Evolutionary conservation across 805 yeast species (phyloP).

Genomic region (Candida boleticola): DNA sequence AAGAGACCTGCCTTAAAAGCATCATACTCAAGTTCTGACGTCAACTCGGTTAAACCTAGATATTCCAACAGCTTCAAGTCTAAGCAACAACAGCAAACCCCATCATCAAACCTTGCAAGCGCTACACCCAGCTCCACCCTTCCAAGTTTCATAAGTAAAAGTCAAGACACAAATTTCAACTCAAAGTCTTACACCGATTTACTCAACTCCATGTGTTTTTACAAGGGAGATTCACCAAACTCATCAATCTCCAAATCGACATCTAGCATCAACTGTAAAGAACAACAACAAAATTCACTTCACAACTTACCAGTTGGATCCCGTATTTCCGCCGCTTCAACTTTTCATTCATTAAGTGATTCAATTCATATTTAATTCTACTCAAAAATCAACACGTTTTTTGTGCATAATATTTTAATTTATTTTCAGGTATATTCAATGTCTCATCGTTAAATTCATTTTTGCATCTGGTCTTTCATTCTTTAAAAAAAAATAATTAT

Average conservation of each 20-base stretch:
- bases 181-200: slow-evolving; percentile 31
- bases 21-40: slow-evolving; percentile 19
- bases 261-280: slow-evolving; percentile 1
- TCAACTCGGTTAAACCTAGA: slow-evolving; percentile 12
- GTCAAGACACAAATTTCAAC: slow-evolving; percentile 16
- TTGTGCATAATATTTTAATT: background rate
- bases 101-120: slow-evolving; percentile 2
- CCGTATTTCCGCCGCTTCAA: slow-evolving; percentile 25
- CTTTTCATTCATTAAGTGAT: slow-evolving; percentile 34
- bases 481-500: background rate
- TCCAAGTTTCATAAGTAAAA: background rate
- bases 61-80: slow-evolving; percentile 28
- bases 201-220: slow-evolving; percentile 35
- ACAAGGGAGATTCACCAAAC: slow-evolving; percentile 18
- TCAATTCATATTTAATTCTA: slow-evolving; percentile 24
- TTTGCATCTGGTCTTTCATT: background rate
- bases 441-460: background rate
- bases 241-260: background rate
- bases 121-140: no score
- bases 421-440: slow-evolving; percentile 5
- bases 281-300: background rate
- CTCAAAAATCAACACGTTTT: no score
- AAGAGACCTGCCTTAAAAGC: slow-evolving; percentile 18
- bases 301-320: slow-evolving; percentile 4
- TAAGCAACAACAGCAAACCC: slow-evolving; percentile 6